phyloP scores from a whole-genome alignment of 2,329 filamentous ascomycete species.

The Gnomoniopsis sp. region DNA sequence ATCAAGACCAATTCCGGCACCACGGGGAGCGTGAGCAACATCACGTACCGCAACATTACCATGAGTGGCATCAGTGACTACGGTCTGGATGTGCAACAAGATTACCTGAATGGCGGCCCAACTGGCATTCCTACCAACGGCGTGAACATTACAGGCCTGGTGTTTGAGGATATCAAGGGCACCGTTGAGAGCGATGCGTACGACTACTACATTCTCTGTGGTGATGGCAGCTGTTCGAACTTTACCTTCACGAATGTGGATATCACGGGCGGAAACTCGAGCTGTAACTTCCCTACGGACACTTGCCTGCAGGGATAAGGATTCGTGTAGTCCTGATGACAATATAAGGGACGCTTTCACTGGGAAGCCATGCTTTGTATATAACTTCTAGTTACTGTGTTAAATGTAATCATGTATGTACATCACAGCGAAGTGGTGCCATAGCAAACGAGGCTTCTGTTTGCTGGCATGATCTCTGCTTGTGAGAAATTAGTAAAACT shows the following conservation, averaged over 20 bases:
- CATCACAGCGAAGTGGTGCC: not conserved
- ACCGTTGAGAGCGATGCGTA: constrained; percentile 35
- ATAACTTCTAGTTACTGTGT: not conserved
- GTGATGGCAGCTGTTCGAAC: constrained; percentile 43
- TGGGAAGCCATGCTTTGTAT: constrained; percentile 3
- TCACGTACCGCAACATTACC: constrained; percentile 30
- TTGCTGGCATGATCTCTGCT: no score
- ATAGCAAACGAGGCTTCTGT: no score
- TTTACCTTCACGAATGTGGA: constrained; percentile 50
- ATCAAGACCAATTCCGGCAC: constrained; percentile 48
- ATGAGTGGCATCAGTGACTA: constrained; percentile 24
- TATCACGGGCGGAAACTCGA: constrained; percentile 45
- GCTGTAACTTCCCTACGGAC: constrained; percentile 18
- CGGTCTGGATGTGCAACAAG: constrained; percentile 39
- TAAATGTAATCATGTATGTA: not conserved
- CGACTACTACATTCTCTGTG: constrained; percentile 52
- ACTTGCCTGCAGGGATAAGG: constrained; percentile 2
- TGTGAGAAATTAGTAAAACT: no score
- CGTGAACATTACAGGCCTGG: constrained; percentile 51
- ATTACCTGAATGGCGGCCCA: constrained; percentile 44
- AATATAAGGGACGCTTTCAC: not conserved
- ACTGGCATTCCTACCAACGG: constrained; percentile 42
- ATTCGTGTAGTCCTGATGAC: no score
- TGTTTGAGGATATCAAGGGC: constrained; percentile 40
- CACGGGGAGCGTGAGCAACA: constrained; percentile 40